Evolutionary conservation across 495 filamentous ascomycete genomes (phyloP), one percentile per base, ranked within the genome.

Genomic region (Venustampulla echinocandica): DNA sequence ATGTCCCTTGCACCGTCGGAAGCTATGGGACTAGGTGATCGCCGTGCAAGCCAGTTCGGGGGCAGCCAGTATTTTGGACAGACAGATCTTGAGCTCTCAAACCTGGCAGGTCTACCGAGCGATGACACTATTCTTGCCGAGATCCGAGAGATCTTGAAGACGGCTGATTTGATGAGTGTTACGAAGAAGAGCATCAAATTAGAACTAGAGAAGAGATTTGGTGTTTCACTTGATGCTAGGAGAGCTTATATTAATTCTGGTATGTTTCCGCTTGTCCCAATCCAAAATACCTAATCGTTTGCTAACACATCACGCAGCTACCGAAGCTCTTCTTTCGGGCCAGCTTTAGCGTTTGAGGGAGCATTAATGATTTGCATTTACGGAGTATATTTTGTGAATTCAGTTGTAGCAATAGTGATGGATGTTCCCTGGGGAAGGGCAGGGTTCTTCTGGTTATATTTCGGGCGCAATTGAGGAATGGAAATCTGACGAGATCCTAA

Each of bases 101-200:
- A 75, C 51, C 58, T 81, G 23, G 70, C 74, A 15, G 74, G 77
- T 14, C 63, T 95, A 55, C 92, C 92, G 1, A 81, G 68, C 49
- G 92, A 99, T 51, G 92, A 99, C 61, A 82, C 87, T 15, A 71
- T 99, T 38, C 68, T 97, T 38, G 82, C 86, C 1, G 93, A 99
- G 72, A 97, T 99, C 46, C 72, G 92, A 32, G 90, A 95, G 55
- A 93, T 99, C 44, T 68, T 99, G 39, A 72, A 80, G 50, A 89
- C 84, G 2, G 87, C 87, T 1, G 93, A 99, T 69, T 69, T 99
- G 56, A 99, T 99, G 92, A 87, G 71, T 9, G 85, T 97, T 22
- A 97, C 93, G 51, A 99, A 99, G 82, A 99, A 97, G 79, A 86
- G 84, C 48, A 84, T 99, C 67, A 96, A 95, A 74, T 64, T 75